These are phyloP conservation scores for Lactarius trivialis DNA, from an alignment of 768 basidiomycete genomes.

Conservation along the genomic window DNA sequence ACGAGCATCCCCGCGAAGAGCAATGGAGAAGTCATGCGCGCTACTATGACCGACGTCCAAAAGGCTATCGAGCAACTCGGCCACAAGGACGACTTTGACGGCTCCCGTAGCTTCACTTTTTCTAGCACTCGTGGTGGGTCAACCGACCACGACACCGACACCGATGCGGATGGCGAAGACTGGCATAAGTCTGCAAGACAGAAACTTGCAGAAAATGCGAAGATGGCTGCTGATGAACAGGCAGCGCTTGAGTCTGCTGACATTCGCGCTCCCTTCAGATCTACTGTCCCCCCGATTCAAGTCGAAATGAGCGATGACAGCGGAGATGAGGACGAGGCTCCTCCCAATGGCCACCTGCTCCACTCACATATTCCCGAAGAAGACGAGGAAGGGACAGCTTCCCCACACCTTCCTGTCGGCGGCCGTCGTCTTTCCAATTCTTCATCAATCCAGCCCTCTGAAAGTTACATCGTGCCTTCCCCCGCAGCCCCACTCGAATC, in stretches of 20 bases:
- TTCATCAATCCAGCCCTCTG: slow-evolving; percentile 28
- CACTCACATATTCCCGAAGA: slow-evolving; percentile 67
- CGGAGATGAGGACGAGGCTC: slow-evolving; percentile 52
- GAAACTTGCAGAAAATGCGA: slow-evolving; percentile 65
- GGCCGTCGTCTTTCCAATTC: background rate
- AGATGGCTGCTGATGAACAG: slow-evolving; percentile 53
- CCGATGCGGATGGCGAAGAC: slow-evolving; percentile 43
- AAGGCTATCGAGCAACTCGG: slow-evolving; percentile 85
- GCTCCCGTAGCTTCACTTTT: slow-evolving; percentile 69
- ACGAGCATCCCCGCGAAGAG: background rate
- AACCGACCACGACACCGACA: slow-evolving; percentile 43
- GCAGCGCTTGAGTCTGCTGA: slow-evolving; percentile 42
- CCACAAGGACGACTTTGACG: slow-evolving; percentile 45
- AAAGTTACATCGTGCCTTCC: slow-evolving; percentile 31
- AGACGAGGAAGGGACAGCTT: slow-evolving; percentile 46
- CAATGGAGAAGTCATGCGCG: slow-evolving; percentile 65
- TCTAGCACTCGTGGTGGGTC: slow-evolving; percentile 52
- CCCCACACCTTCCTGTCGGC: background rate
- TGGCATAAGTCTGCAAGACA: slow-evolving; percentile 62
- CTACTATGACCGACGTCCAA: slow-evolving; percentile 87
- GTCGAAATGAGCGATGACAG: slow-evolving; percentile 78
- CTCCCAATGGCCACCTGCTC: background rate
- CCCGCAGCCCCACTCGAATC: slow-evolving; percentile 14
- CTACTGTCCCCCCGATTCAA: slow-evolving; percentile 56
- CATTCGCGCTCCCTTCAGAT: slow-evolving; percentile 27